A percentile compares a stretch with the other conserved stretches of the same genome.
Evolutionary conservation across 495 filamentous ascomycete species (phyloP).

Genomic region (Geoglossum glabrum): DNA sequence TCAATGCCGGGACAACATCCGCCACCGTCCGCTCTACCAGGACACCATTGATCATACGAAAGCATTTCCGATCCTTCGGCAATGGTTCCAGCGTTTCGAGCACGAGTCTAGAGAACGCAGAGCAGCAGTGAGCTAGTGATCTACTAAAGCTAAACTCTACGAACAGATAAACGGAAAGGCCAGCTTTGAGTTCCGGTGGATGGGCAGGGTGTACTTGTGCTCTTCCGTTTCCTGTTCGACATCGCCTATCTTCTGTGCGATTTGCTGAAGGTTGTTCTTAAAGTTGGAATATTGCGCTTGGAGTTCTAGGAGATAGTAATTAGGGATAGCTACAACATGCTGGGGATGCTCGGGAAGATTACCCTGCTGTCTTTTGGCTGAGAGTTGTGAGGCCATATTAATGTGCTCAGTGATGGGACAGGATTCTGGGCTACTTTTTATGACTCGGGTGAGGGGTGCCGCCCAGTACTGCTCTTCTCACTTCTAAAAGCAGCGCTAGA

Average conservation of each 20-base stretch:
- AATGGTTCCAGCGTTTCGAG: slow-evolving; percentile 83
- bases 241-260: slow-evolving; percentile 91
- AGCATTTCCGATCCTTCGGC: slow-evolving; percentile 76
- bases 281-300: slow-evolving; percentile 86
- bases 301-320: slow-evolving; percentile 39
- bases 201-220: slow-evolving; percentile 55
- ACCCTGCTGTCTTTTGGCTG: slow-evolving; percentile 41
- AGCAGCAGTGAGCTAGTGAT: slow-evolving; percentile 8
- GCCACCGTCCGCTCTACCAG: slow-evolving; percentile 81
- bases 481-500: too few relatives aligned
- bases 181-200: background rate
- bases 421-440: too few relatives aligned
- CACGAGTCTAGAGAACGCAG: slow-evolving; percentile 46
- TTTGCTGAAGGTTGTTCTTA: slow-evolving; percentile 83
- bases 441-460: too few relatives aligned
- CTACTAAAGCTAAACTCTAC: background rate
- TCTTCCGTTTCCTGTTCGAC: slow-evolving; percentile 94
- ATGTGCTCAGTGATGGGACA: background rate
- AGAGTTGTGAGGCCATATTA: slow-evolving; percentile 5
- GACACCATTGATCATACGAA: slow-evolving; percentile 96
- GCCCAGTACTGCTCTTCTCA: too few relatives aligned
- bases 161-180: background rate
- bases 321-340: background rate
- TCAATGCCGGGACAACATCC: slow-evolving; percentile 75
- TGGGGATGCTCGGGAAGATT: background rate